phyloP scores from a whole-genome alignment of 257 asterid species.

The Rhazya stricta region DNA sequence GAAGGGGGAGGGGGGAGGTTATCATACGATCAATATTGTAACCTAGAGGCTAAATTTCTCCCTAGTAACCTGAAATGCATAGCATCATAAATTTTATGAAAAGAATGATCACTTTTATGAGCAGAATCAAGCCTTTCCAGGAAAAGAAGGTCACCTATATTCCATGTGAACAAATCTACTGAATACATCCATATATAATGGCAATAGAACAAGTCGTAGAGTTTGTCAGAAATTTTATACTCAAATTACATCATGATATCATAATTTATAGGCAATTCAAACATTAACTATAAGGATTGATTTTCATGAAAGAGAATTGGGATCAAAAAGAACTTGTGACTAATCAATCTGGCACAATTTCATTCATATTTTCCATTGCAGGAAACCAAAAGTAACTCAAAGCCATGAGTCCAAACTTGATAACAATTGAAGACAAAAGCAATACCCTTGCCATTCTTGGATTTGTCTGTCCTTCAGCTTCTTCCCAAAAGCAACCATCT shows the following conservation, averaged over 20 bases:
- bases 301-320: not conserved
- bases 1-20: not conserved
- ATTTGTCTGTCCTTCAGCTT: conserved; percentile 83
- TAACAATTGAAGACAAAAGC: not conserved
- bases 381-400: not conserved
- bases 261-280: not conserved
- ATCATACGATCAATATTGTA: not conserved
- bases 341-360: not conserved
- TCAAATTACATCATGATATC: not conserved
- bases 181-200: not conserved
- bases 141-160: not conserved
- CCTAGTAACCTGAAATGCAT: not conserved
- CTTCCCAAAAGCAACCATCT: conserved; percentile 92
- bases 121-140: not conserved
- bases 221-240: not conserved
- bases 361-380: not conserved
- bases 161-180: not conserved
- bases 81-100: not conserved
- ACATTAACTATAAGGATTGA: not conserved
- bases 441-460: conserved; percentile 90
- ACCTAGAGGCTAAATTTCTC: not conserved
- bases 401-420: not conserved
- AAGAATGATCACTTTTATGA: not conserved
- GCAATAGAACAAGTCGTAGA: not conserved
- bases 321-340: not conserved